These are phyloP conservation scores for Trametes versicolor DNA, from an alignment of 1,284 basidiomycete genomes.

Conservation along the genomic window DNA sequence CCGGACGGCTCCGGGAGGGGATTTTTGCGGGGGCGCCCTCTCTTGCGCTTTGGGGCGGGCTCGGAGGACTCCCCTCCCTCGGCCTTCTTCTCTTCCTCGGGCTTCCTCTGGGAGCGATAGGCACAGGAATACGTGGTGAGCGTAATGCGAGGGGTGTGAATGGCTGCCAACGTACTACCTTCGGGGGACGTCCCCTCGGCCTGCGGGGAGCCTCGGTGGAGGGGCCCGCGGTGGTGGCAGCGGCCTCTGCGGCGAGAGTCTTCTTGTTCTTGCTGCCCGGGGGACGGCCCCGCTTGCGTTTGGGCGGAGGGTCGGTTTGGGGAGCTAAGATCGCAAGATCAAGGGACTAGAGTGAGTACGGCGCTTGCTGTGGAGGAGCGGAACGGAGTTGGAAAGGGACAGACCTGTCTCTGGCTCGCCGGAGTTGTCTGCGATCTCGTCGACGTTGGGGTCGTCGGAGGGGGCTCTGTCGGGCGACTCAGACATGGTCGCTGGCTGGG, in stretches of 20 bases:
- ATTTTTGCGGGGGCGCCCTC: conserved; percentile 79
- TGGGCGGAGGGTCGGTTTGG: conserved; percentile 47
- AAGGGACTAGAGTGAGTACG: conserved; percentile 33
- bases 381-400: conserved; percentile 41
- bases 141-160: conserved; percentile 6
- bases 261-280: conserved; percentile 89
- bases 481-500: conserved; percentile 51
- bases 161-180: conserved; percentile 57
- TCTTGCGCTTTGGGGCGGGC: conserved; percentile 66
- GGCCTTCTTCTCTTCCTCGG: conserved; percentile 52
- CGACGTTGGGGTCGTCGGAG: conserved; percentile 51
- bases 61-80: conserved; percentile 48
- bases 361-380: conserved; percentile 42
- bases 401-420: conserved; percentile 50
- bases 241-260: conserved; percentile 47
- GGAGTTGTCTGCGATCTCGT: conserved; percentile 55
- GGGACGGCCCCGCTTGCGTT: conserved; percentile 81
- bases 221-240: conserved; percentile 47
- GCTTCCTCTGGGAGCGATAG: conserved; percentile 58
- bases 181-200: conserved; percentile 78
- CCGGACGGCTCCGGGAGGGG: conserved; percentile 56
- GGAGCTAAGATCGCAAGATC: conserved; percentile 36
- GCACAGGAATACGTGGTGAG: conserved; percentile 21
- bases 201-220: conserved; percentile 49
- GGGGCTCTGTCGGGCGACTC: conserved; percentile 52